Percentiles rank a stretch among this genome's conserved stretches.
Evolutionary conservation across 2,329 filamentous ascomycete genomes (phyloP).

Genomic region (Rhynchosporium secalis): DNA sequence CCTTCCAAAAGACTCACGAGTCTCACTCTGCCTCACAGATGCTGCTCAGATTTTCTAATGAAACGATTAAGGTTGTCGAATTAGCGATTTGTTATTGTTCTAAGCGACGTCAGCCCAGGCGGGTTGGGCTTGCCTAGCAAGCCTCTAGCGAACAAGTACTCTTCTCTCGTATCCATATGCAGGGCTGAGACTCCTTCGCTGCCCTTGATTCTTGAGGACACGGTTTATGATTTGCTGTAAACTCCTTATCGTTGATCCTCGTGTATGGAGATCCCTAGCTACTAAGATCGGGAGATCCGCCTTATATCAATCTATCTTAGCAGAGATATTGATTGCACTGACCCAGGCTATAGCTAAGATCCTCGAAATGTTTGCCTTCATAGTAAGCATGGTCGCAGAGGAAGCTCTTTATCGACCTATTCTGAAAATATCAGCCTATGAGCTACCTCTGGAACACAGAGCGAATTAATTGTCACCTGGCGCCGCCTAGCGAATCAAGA

Average conservation of each 20-base stretch:
- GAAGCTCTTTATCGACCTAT: too few relatives aligned
- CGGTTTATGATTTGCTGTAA: background rate
- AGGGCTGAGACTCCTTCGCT: background rate
- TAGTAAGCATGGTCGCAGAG: too few relatives aligned
- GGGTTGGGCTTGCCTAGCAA: background rate
- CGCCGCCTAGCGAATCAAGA: too few relatives aligned
- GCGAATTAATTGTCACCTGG: too few relatives aligned
- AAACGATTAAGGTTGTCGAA: background rate
- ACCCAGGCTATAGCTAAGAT: too few relatives aligned
- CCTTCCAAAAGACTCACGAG: too few relatives aligned
- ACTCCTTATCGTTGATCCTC: background rate
- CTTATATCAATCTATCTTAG: too few relatives aligned
- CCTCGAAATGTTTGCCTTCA: too few relatives aligned
- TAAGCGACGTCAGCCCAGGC: constrained; percentile 1
- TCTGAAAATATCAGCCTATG: too few relatives aligned
- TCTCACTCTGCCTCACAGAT: constrained; percentile 2
- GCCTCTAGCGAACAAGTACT: background rate
- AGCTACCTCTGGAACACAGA: too few relatives aligned
- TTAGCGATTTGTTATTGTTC: background rate
- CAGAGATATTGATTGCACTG: too few relatives aligned
- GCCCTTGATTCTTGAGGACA: background rate
- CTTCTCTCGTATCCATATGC: constrained; percentile 1
- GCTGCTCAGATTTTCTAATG: background rate
- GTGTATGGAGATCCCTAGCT: background rate
- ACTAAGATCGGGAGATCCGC: too few relatives aligned